Evolutionary conservation across 2,329 filamentous ascomycete species (phyloP).

Genomic region (Aureobasidium pullulans): DNA sequence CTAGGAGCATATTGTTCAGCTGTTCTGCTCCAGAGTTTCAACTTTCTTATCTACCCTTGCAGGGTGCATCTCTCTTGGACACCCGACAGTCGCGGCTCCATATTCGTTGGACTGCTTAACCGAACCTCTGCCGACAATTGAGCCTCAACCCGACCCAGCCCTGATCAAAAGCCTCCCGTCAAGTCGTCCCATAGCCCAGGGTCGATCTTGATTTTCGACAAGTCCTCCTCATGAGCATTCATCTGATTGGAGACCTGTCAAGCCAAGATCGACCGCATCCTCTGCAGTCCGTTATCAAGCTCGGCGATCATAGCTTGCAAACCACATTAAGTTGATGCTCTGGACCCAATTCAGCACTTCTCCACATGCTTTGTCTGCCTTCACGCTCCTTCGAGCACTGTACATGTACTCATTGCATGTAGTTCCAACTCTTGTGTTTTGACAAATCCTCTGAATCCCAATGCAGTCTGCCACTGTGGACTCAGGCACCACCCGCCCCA

Average conservation of each 20-base stretch:
- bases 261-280: not conserved
- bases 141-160: not conserved
- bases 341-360: not conserved
- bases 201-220: not conserved
- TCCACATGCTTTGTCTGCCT: not conserved
- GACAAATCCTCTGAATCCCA: not conserved
- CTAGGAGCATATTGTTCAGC: no score
- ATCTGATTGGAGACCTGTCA: not conserved
- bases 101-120: not conserved
- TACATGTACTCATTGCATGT: not conserved
- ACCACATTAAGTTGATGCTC: not conserved
- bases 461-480: not conserved
- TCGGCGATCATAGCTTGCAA: not conserved
- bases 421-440: not conserved
- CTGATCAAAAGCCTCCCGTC: not conserved
- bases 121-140: no score
- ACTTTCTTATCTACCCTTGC: no score
- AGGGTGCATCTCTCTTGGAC: no score
- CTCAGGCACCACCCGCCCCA: not conserved
- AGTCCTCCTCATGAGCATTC: no score
- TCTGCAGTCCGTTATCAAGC: not conserved
- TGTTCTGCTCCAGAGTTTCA: no score
- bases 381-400: not conserved
- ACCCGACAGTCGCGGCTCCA: not conserved
- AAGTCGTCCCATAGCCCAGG: not conserved